Conservation (phyloP, 177 flowering plant genomes). For the Tripterygium wilfordii region DNA sequence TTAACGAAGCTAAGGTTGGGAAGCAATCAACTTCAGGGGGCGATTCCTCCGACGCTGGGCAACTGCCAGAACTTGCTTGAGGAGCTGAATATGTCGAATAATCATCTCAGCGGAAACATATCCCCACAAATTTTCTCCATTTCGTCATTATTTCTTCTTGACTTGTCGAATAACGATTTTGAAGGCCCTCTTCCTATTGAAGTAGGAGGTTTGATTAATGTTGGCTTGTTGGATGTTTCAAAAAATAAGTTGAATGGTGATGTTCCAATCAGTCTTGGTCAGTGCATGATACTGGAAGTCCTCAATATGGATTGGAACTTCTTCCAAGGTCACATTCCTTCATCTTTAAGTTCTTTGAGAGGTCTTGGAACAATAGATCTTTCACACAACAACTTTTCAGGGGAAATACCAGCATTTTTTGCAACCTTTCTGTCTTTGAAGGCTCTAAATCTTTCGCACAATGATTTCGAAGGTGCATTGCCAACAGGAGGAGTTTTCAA, state of each 20-base stretch:
- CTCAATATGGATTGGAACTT: conserved; percentile 2
- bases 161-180: conserved; percentile 7
- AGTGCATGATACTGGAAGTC: conserved; percentile 1
- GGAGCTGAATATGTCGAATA: conserved; percentile 1
- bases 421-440: not conserved
- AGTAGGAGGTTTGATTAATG: conserved; percentile 7
- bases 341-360: conserved; percentile 6
- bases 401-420: conserved; percentile 3
- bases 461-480: conserved; percentile 4
- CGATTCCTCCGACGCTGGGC: conserved; percentile 13
- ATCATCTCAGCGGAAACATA: conserved; percentile 8
- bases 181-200: conserved; percentile 12
- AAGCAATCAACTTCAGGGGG: conserved; percentile 7
- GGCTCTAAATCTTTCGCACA: not conserved
- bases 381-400: conserved; percentile 6
- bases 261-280: conserved; percentile 10
- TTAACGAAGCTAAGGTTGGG: not conserved
- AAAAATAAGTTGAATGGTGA: conserved; percentile 10
- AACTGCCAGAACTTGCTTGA: conserved; percentile 2
- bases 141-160: not conserved
- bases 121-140: conserved; percentile 7
- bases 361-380: conserved; percentile 9
- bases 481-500: conserved; percentile 1
- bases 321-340: conserved; percentile 10
- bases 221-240: conserved; percentile 6